Percentiles rank a stretch among this genome's conserved stretches.
These are phyloP conservation scores for Gentiana macrophylla DNA, from an alignment of 257 asterid genomes.

Conservation along the genomic window DNA sequence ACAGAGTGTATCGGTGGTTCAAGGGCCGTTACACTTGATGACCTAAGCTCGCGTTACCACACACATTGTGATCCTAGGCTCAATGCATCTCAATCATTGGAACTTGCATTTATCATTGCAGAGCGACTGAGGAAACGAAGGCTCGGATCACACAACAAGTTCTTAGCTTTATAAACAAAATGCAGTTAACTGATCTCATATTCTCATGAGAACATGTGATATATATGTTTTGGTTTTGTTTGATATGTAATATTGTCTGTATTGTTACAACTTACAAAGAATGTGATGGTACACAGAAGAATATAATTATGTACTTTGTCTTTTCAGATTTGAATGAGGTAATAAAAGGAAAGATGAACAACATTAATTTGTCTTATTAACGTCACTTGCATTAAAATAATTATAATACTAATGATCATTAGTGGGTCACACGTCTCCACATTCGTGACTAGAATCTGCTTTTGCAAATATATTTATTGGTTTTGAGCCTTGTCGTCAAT, in stretches of 20 bases:
- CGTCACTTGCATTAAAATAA: too few relatives aligned
- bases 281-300: too few relatives aligned
- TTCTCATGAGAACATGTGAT: constrained; percentile 1
- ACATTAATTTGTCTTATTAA: too few relatives aligned
- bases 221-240: background rate
- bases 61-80: constrained; percentile 81
- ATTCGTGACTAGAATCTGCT: too few relatives aligned
- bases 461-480: too few relatives aligned
- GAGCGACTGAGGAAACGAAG: constrained; percentile 74
- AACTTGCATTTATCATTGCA: constrained; percentile 63
- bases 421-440: too few relatives aligned
- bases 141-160: constrained; percentile 29
- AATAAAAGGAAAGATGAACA: too few relatives aligned
- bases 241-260: constrained; percentile 4
- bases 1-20: constrained; percentile 90
- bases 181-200: background rate
- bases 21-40: constrained; percentile 62
- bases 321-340: too few relatives aligned
- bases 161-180: constrained; percentile 14
- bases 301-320: too few relatives aligned
- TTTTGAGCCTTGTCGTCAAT: too few relatives aligned
- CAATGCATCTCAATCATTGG: constrained; percentile 72
- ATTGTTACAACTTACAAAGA: too few relatives aligned
- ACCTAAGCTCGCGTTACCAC: constrained; percentile 72
- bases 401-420: too few relatives aligned